Evolutionary conservation across 352 stramenopile genomes (phyloP), one percentile per base, ranked within the genome.

Genomic region (Globisporangium yorkense): DNA sequence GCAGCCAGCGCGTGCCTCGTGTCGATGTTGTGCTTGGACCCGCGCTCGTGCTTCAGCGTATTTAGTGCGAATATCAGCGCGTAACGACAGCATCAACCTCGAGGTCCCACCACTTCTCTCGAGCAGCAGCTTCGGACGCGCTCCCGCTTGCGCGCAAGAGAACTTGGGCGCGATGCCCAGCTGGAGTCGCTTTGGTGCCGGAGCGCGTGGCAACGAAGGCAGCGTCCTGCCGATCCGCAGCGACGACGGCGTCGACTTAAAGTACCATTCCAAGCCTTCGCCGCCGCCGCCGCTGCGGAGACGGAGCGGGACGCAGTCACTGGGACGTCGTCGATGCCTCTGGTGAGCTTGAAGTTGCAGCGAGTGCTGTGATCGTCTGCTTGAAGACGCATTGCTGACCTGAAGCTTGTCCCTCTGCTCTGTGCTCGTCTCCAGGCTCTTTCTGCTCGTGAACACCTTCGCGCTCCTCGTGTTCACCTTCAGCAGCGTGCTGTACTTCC

Each of bases 381-480:
- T 7, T 12, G 24, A 39, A 2, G 21, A 15, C 3, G 12, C 37
- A 18, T 12, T 15, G 12, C 10, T 6, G 37, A 43, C 37, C 37
- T 18, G 4, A 6, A 12, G 48, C 13, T 12, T 53, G 27, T 31
- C n/a, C 24, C 10, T 31, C 9, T 54, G 13, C 49, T 54, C 27
- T 43, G 5, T 56, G 4, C 18, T 39, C 39, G 16, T 33, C 20
- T 12, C 0, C 9, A 84, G 74, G 71, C 47, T 76, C 45, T 75
- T 83, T 18, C 52, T 89, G 43, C 37, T 87, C 37, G 40, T 65
- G 21, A 89, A 86, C 50, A 63, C 87, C 21, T 37, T 69, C 21
- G 70, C 70, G 1, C 56, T 89, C 27, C 65, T 67, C 0, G 54
- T 40, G 2, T 84, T 87, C 67, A 85, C 84, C 58, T 84, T 89